phyloP scores from a whole-genome alignment of 2,329 filamentous ascomycete genomes.

The Bimuria novae-zelandiae region DNA sequence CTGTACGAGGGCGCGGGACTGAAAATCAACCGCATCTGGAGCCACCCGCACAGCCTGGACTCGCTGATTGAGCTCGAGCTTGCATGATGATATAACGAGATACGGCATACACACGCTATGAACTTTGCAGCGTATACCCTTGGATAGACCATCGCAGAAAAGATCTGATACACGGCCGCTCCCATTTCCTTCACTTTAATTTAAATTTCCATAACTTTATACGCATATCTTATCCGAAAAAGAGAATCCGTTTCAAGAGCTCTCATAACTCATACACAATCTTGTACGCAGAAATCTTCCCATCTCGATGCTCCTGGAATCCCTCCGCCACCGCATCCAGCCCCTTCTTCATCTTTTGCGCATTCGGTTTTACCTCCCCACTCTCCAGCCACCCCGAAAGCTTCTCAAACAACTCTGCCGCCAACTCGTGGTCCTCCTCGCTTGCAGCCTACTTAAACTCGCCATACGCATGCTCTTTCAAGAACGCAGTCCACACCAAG shows the following conservation, averaged over 20 bases:
- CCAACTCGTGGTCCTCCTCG: constrained; percentile 45
- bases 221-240: too few relatives aligned
- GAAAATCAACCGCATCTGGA: constrained; percentile 25
- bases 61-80: constrained; percentile 30
- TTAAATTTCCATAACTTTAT: too few relatives aligned
- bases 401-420: constrained; percentile 45
- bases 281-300: constrained; percentile 48
- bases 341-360: constrained; percentile 33
- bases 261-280: constrained; percentile 45
- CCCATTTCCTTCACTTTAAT: too few relatives aligned
- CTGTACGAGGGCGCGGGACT: constrained; percentile 27
- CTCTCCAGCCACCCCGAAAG: constrained; percentile 42
- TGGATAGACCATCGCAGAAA: too few relatives aligned
- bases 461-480: constrained; percentile 47
- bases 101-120: neutral
- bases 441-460: constrained; percentile 43
- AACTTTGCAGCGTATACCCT: neutral
- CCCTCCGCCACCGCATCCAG: constrained; percentile 40
- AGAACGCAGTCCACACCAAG: constrained; percentile 51
- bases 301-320: constrained; percentile 48
- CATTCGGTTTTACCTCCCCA: constrained; percentile 45
- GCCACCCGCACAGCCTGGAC: constrained; percentile 25
- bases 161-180: too few relatives aligned
- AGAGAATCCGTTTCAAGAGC: too few relatives aligned
- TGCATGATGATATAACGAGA: constrained; percentile 2